These are phyloP conservation scores for Phytophthora kernoviae DNA, from an alignment of 352 stramenopile species.

Conservation along the genomic window DNA sequence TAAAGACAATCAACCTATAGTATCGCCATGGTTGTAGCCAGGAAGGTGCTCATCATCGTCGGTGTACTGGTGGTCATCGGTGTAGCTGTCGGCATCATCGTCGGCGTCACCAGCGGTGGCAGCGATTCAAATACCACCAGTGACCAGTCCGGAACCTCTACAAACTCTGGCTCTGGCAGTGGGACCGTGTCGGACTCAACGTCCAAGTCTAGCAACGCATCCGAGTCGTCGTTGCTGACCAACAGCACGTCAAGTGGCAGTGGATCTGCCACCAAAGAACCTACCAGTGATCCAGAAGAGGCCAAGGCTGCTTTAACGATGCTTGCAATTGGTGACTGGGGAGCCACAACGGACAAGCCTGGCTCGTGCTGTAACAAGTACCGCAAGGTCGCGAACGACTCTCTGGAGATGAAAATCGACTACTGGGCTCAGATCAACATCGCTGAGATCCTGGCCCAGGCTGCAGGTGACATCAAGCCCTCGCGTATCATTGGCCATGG, in stretches of 20 bases:
- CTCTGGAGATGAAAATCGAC: constrained; percentile 87
- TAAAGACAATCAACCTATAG: background rate
- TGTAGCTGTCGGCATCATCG: constrained; percentile 63
- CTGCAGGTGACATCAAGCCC: constrained; percentile 71
- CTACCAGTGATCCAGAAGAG: constrained; percentile 63
- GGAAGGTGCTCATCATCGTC: constrained; percentile 74
- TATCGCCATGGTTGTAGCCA: constrained; percentile 34
- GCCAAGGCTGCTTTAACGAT: constrained; percentile 69
- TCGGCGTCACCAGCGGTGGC: constrained; percentile 52
- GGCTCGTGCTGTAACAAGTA: constrained; percentile 91
- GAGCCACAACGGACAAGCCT: constrained; percentile 84
- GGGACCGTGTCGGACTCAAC: constrained; percentile 5
- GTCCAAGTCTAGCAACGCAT: constrained; percentile 34
- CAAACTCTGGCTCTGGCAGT: constrained; percentile 10
- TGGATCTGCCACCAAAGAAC: constrained; percentile 41
- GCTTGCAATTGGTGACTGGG: constrained; percentile 89
- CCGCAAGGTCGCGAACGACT: constrained; percentile 76
- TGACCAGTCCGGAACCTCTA: constrained; percentile 17
- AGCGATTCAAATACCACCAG: constrained; percentile 40
- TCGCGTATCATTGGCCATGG: constrained; percentile 77
- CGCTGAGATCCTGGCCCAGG: constrained; percentile 76
- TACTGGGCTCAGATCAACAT: constrained; percentile 89
- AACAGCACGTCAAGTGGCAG: constrained; percentile 35
- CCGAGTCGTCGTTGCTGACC: constrained; percentile 53
- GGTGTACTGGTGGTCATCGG: constrained; percentile 75